Base-by-base conservation (phyloP, 208 protist genomes). In the Trypanosoma lewisi region DNA sequence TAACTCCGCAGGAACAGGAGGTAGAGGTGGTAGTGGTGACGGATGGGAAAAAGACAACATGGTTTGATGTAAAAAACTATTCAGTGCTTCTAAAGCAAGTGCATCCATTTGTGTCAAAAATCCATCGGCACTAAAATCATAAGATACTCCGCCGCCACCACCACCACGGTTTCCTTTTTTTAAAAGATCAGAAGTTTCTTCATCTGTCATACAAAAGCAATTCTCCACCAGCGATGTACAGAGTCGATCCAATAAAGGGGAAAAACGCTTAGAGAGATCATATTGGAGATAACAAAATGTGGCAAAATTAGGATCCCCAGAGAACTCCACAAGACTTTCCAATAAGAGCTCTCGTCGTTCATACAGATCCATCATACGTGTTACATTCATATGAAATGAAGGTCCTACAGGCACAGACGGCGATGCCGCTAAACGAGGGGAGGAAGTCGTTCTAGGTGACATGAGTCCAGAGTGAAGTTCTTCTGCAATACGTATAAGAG, bases 321-420 rank as follows among this genome's bases (percentile, higher is more conserved):
- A 96, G 49, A 95, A 89, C 70, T 90, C 85, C 4, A 83, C 73
- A 45, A 97, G 67, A 65, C 85, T 94, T 64, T 95, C 85, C n/a
- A 96, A 67, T 50, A 97, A 30, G 50, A 97, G 66, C 44, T 95
- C 88, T 28, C 79, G 73, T 37, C 77, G 75, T 74, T 94, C 89
- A 51, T 76, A 61, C 16, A 80, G 52, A 31, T 85, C 83, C 30
- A 67, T 42, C 34, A 83, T 41, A 34, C 75, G 45, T 19, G 77
- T 63, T 28, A 64, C 16, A 25, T 70, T 75, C 52, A 62, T 54
- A 16, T 62, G 63, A 50, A 45, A 30, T 33, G 21, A 21, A 47
- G 30, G 54, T 36, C 12, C 45, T 21, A 19, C 44, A 12, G 63
- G 37, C 57, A 72, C 11, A 23, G 25, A 53, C 55, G 60, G 65